A percentile compares a stretch with the other conserved stretches of the same genome.
Evolutionary conservation across 75 land plant species (phyloP).

Genomic region (Pinus tabuliformis): DNA sequence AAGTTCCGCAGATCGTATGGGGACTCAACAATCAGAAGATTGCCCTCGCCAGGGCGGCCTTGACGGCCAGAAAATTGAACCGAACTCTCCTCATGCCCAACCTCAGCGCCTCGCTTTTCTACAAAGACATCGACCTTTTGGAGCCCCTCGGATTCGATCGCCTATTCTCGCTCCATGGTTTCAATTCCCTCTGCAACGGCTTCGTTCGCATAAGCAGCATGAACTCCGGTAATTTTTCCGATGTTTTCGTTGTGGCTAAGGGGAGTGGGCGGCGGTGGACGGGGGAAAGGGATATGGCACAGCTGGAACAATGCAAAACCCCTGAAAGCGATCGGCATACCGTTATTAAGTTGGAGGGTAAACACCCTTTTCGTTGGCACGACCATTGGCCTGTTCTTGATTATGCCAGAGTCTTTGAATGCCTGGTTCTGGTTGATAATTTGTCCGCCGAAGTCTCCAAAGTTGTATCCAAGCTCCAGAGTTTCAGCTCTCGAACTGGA

Average conservation of each 20-base stretch:
- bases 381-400: conserved; percentile 89
- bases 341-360: conserved; percentile 16
- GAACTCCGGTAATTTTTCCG: conserved; percentile 13
- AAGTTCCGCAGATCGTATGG: conserved; percentile 59
- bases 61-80: conserved; percentile 26
- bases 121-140: conserved; percentile 43
- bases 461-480: conserved; percentile 1
- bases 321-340: conserved; percentile 2
- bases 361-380: conserved; percentile 81
- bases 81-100: conserved; percentile 83
- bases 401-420: conserved; percentile 39
- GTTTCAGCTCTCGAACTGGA: conserved; percentile 1
- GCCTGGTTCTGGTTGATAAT: conserved; percentile 43
- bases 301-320: conserved; percentile 36
- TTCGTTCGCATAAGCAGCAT: conserved; percentile 54
- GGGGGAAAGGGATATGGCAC: conserved; percentile 59
- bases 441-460: conserved; percentile 52
- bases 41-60: no score
- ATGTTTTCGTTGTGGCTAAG: conserved; percentile 41
- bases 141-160: conserved; percentile 67
- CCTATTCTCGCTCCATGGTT: conserved; percentile 61
- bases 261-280: conserved; percentile 94
- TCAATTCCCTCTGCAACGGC: conserved; percentile 65
- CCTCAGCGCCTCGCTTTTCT: conserved; percentile 27
- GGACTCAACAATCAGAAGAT: no score